These are phyloP conservation scores for Wickerhamomyces rabaulensis DNA, from an alignment of 805 yeast genomes.

Conservation along the genomic window DNA sequence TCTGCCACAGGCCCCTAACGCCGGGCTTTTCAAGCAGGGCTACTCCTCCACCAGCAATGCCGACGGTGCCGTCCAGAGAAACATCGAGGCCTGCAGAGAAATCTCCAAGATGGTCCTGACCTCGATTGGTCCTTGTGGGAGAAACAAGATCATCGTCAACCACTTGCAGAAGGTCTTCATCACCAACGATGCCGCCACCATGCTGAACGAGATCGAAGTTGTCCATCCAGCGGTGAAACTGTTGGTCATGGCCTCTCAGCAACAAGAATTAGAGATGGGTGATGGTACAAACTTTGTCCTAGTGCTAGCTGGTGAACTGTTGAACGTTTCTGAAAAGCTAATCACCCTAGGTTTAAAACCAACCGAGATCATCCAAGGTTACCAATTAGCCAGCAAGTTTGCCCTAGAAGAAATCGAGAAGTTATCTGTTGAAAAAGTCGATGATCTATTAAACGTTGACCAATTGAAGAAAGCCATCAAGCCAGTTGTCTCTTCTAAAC, in stretches of 20 bases:
- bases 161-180: conserved; percentile 79
- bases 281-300: conserved; percentile 92
- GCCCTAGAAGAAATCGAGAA: conserved; percentile 64
- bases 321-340: conserved; percentile 81
- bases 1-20: conserved; percentile 87
- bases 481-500: conserved; percentile 91
- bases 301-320: conserved; percentile 87
- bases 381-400: conserved; percentile 76
- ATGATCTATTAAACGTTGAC: conserved; percentile 45
- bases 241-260: conserved; percentile 93
- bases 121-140: conserved; percentile 96
- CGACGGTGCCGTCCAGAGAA: conserved; percentile 91
- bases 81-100: conserved; percentile 92
- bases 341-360: conserved; percentile 82
- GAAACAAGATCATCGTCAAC: conserved; percentile 93
- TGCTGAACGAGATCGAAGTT: conserved; percentile 86
- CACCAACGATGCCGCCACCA: conserved; percentile 98
- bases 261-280: conserved; percentile 96
- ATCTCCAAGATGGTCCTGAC: conserved; percentile 88
- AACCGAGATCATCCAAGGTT: conserved; percentile 91
- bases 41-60: conserved; percentile 80
- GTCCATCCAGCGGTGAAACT: conserved; percentile 97
- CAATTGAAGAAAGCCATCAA: conserved; percentile 69
- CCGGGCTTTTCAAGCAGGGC: conserved; percentile 94
- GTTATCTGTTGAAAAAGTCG: conserved; percentile 56